phyloP scores from a whole-genome alignment of 83 land plant genomes.

The Picea abies region DNA sequence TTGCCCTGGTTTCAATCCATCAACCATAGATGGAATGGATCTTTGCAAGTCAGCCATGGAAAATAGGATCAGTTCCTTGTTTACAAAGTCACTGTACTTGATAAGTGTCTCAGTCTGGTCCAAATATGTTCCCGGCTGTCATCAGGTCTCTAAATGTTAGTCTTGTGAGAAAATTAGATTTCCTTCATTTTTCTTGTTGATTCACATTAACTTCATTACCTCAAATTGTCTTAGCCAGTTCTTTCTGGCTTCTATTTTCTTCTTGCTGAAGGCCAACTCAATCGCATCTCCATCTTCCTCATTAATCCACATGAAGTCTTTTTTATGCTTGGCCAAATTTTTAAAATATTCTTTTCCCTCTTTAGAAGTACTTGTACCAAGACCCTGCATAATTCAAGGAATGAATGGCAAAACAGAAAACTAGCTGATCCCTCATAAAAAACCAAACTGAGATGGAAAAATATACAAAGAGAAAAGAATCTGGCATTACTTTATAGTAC shows the following conservation, averaged over 20 bases:
- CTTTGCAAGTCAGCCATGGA: slow-evolving; percentile 96
- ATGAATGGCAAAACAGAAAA: not conserved
- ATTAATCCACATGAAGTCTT: slow-evolving; percentile 85
- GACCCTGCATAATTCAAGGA: slow-evolving; percentile 54
- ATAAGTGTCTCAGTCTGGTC: slow-evolving; percentile 76
- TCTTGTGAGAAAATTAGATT: not conserved
- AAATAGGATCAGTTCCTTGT: slow-evolving; percentile 93
- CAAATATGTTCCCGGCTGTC: slow-evolving; percentile 93
- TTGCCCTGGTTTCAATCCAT: slow-evolving; percentile 98
- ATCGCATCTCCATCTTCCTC: slow-evolving; percentile 98
- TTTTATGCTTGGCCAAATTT: slow-evolving; percentile 75
- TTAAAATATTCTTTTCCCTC: slow-evolving; percentile 97
- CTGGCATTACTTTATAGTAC: slow-evolving; percentile 86
- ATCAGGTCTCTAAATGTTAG: not conserved
- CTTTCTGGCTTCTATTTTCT: slow-evolving; percentile 95
- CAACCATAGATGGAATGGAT: slow-evolving; percentile 98
- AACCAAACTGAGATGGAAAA: not conserved
- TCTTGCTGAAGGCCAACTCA: slow-evolving; percentile 98
- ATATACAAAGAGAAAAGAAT: not conserved
- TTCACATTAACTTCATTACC: slow-evolving; percentile 41
- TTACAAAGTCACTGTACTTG: slow-evolving; percentile 91
- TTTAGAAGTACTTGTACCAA: slow-evolving; percentile 94
- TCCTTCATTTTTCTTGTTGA: not conserved
- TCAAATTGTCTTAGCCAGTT: slow-evolving; percentile 93
- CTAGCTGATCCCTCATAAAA: not conserved